These are phyloP conservation scores for Cryptosporidium muris DNA, from an alignment of 169 alveolate species.

Conservation along the genomic window DNA sequence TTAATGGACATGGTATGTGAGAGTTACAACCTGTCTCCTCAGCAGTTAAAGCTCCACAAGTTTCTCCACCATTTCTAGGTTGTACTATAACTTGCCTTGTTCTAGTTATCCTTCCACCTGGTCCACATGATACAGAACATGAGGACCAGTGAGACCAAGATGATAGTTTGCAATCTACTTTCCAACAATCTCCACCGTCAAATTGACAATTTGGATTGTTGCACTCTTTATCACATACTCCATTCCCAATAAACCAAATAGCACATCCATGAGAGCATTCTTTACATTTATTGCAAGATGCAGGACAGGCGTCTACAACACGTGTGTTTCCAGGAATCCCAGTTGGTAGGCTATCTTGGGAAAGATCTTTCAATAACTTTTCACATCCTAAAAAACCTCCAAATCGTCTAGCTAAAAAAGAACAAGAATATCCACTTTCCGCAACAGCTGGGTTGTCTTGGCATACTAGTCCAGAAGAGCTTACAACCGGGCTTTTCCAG, in stretches of 20 bases:
- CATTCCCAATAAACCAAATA: slow-evolving; percentile 78
- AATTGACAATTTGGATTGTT: slow-evolving; percentile 75
- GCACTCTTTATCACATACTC: slow-evolving; percentile 77
- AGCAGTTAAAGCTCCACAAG: slow-evolving; percentile 68
- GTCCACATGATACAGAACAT: slow-evolving; percentile 67
- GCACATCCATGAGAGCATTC: slow-evolving; percentile 80
- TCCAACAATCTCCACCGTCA: slow-evolving; percentile 82
- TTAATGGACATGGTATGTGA: slow-evolving; percentile 71
- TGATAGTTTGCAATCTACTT: slow-evolving; percentile 74
- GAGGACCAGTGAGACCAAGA: slow-evolving; percentile 71
- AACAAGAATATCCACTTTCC: slow-evolving; percentile 76
- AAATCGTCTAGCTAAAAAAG: slow-evolving; percentile 73
- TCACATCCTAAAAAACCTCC: slow-evolving; percentile 78
- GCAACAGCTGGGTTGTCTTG: slow-evolving; percentile 77
- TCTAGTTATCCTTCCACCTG: slow-evolving; percentile 72
- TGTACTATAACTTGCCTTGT: slow-evolving; percentile 69
- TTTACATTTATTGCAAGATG: slow-evolving; percentile 75
- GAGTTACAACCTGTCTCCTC: slow-evolving; percentile 72
- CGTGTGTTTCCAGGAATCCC: slow-evolving; percentile 74
- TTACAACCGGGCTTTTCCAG: slow-evolving; percentile 23
- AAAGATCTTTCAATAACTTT: slow-evolving; percentile 71
- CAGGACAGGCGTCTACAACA: slow-evolving; percentile 80
- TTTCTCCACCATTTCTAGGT: slow-evolving; percentile 74
- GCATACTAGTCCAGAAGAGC: slow-evolving; percentile 74
- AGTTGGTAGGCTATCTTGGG: slow-evolving; percentile 75